Evolutionary conservation across 441 rosid species (phyloP), one percentile per base, ranked within the genome.

Genomic region (Populus hybrid): DNA sequence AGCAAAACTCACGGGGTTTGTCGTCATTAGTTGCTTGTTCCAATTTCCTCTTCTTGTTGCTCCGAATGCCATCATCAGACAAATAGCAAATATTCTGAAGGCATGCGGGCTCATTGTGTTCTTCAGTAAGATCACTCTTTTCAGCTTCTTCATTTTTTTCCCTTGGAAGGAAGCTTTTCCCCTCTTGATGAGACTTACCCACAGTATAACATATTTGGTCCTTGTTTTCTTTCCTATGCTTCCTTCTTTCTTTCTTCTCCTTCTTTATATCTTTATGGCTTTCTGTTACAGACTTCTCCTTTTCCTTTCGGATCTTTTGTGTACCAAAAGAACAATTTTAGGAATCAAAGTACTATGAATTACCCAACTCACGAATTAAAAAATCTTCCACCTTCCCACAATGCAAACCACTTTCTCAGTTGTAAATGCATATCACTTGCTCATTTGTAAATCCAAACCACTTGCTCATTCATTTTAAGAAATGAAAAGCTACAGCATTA

Each of bases 281-380:
- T 76, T 82, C 84, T 63, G 85, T 74, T 78, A 82, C 81, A 18
- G 80, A 20, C 75, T 83, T 84, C 81, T 76, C 83, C 69, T n/a
- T 79, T 67, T 84, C 86, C 63, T 80, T 86, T 76, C 84, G 89
- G 78, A 89, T 83, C 97, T 93, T 95, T 89, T 79, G 73, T 66
- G 84, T 83, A 90, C 87, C 89, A 91, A 88, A 89, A 87, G 77
- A 89, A 81, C 83, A 83, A 78, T 81, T 90, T 93, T 82, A 93
- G 94, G 84, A 87, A 46, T 63, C 66, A 63, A 63, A 63, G 66
- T 10, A 23, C 28, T 10, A 83, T 54, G 73, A 82, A 83, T 72
- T 83, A 84, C 87, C 87, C 81, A 46, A 73, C 68, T 74, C 82
- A 70, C 42, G 76, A 32, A 72, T 50, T 20, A 57, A 72, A 79